Evolutionary conservation across 2,329 filamentous ascomycete species (phyloP).

Genomic region (Trichocomaceae sp.): DNA sequence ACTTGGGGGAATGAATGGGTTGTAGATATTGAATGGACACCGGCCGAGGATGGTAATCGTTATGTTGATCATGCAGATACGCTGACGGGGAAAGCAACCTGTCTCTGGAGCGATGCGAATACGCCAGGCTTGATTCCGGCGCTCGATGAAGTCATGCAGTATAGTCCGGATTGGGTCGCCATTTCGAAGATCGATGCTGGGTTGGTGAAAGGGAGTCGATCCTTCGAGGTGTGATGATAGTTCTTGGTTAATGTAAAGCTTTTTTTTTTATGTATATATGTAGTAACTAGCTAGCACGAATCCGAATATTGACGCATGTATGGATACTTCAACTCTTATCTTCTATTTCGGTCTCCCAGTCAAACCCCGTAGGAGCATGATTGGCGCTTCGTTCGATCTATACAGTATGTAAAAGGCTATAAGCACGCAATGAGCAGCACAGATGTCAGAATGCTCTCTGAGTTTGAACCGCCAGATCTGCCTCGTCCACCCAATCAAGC

Average conservation of each 20-base stretch:
- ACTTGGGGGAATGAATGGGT: conserved; percentile 71
- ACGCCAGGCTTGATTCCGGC: conserved; percentile 66
- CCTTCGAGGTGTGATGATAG: conserved; percentile 49
- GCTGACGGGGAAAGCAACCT: conserved; percentile 62
- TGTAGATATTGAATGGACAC: conserved; percentile 61
- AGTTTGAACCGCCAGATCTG: neutral
- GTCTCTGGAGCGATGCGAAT: conserved; percentile 86
- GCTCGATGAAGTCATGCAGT: conserved; percentile 70
- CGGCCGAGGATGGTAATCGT: conserved; percentile 17
- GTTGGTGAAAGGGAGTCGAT: conserved; percentile 71
- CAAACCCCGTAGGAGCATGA: neutral
- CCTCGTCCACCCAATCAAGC: neutral
- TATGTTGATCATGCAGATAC: conserved; percentile 17
- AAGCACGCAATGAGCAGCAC: conserved; percentile 5
- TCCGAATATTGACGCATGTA: neutral
- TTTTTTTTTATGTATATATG: neutral
- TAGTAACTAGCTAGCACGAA: too few relatives aligned
- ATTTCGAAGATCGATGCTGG: conserved; percentile 70
- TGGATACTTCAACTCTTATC: neutral
- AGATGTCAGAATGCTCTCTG: neutral
- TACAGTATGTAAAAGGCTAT: neutral
- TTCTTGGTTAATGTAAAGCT: conserved; percentile 2
- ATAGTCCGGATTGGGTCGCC: conserved; percentile 71
- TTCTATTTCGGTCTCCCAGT: too few relatives aligned
- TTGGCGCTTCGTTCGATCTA: neutral